A percentile compares a stretch with the other conserved stretches of the same genome.
phyloP scores from a whole-genome alignment of 176 grass and related monocot species.

The Ananas comosus region DNA sequence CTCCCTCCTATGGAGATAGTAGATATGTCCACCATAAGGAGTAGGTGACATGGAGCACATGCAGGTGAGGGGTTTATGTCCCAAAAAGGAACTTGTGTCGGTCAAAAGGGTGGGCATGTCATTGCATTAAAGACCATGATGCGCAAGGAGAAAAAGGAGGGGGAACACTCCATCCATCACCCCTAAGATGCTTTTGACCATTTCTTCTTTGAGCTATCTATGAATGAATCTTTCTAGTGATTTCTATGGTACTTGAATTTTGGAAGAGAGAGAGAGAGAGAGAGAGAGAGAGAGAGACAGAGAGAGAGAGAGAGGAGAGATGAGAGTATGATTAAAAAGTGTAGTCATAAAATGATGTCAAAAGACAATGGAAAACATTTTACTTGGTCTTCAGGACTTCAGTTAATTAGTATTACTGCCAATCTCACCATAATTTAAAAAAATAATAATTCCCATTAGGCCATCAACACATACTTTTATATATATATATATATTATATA shows the following conservation, averaged over 20 bases:
- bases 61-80: background rate
- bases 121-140: background rate
- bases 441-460: no score
- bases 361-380: no score
- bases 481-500: no score
- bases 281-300: no score
- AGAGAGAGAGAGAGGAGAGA: no score
- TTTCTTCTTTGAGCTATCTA: background rate
- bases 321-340: no score
- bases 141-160: background rate
- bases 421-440: no score
- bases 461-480: no score
- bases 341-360: no score
- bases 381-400: no score
- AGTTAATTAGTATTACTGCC: no score
- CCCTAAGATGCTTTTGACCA: background rate
- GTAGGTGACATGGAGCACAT: slow-evolving; percentile 2
- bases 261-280: background rate
- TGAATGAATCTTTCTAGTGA: background rate
- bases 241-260: background rate
- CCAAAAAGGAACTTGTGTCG: background rate
- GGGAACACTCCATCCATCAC: background rate
- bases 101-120: background rate
- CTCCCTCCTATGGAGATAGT: background rate
- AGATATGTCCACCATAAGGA: background rate